Percentiles rank a stretch among this genome's conserved stretches.
These are phyloP conservation scores for Saccharomycopsis hybrid DNA, from an alignment of 1,139 yeast species.

Conservation along the genomic window DNA sequence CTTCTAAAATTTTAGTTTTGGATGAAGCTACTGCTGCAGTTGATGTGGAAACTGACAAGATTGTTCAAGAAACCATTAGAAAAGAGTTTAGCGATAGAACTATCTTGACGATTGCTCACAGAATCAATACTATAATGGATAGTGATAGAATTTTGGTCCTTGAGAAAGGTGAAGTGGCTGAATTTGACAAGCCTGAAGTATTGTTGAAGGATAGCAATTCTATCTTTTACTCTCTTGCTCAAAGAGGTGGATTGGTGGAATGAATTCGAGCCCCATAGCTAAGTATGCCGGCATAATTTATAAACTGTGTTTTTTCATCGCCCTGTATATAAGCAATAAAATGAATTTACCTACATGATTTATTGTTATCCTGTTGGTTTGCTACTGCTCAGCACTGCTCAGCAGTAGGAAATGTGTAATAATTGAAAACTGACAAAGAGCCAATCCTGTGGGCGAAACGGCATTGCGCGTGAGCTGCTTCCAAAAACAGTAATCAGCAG, in stretches of 20 bases:
- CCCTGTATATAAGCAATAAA: no score
- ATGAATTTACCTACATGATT: no score
- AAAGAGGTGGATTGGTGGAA: conserved; percentile 39
- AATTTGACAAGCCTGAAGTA: conserved; percentile 73
- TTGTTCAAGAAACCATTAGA: conserved; percentile 83
- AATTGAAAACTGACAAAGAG: no score
- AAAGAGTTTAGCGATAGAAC: conserved; percentile 82
- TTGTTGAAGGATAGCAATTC: conserved; percentile 64
- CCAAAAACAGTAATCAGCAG: no score
- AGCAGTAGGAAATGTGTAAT: no score
- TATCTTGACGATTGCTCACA: conserved; percentile 89
- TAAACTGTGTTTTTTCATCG: no score
- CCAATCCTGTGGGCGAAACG: no score
- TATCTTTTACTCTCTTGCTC: conserved; percentile 69
- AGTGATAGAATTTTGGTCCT: conserved; percentile 83
- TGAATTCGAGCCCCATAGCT: no score
- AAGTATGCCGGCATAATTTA: no score
- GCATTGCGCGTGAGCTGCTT: no score
- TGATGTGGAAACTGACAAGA: conserved; percentile 88
- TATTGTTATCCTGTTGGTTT: no score
- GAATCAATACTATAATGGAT: conserved; percentile 89
- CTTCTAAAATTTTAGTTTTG: conserved; percentile 70
- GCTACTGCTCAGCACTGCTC: no score
- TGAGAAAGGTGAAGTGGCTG: conserved; percentile 79
- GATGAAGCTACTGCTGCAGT: conserved; percentile 99